A percentile compares a stretch with the other conserved stretches of the same genome.
Evolutionary conservation across 805 yeast species (phyloP).

Genomic region (Ogataea nonfermentans): DNA sequence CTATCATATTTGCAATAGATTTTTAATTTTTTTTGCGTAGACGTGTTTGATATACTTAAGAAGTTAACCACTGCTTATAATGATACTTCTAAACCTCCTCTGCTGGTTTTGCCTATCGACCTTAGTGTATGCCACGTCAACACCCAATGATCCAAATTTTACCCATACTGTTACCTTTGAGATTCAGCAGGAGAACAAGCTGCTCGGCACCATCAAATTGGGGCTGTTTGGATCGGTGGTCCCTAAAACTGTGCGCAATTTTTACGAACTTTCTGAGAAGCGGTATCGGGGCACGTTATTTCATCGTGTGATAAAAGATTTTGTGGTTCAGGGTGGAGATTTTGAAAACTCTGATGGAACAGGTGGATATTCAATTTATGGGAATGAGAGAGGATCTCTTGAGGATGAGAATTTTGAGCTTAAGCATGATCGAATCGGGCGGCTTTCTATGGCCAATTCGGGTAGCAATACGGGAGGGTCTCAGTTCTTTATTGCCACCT

Average conservation of each 20-base stretch:
- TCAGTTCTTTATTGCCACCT: conserved; percentile 67
- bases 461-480: conserved; percentile 61
- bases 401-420: conserved; percentile 67
- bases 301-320: conserved; percentile 70
- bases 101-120: not conserved
- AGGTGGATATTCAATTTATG: conserved; percentile 82
- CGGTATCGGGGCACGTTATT: conserved; percentile 59
- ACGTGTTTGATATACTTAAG: too few species aligned
- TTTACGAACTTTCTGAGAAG: conserved; percentile 45
- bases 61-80: not conserved
- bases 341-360: conserved; percentile 62
- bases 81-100: too few species aligned
- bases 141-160: conserved; percentile 48
- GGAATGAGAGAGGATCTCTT: conserved; percentile 49
- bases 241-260: conserved; percentile 64
- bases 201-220: conserved; percentile 46
- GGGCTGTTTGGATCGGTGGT: conserved; percentile 66
- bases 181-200: conserved; percentile 33
- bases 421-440: conserved; percentile 46
- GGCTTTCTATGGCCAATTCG: conserved; percentile 51
- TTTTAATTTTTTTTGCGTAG: too few species aligned
- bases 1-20: too few species aligned
- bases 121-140: too few species aligned
- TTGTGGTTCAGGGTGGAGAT: conserved; percentile 90
- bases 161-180: conserved; percentile 47